phyloP scores from a whole-genome alignment of 352 stramenopile species.

The Phytophthora syringae region DNA sequence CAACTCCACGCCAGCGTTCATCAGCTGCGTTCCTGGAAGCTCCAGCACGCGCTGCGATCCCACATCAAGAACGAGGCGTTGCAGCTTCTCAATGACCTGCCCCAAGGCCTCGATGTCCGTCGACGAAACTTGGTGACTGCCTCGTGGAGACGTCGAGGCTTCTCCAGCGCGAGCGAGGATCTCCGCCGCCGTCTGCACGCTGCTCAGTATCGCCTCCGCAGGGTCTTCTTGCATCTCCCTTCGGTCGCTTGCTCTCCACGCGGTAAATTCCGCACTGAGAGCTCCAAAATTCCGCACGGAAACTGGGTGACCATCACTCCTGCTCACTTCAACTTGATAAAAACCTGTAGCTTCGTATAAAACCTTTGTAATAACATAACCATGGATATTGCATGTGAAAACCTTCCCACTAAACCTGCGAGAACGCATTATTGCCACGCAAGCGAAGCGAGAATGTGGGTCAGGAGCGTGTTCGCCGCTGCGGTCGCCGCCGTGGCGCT shows the following conservation, averaged over 20 bases:
- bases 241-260: constrained; percentile 7
- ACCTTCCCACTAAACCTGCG: neutral
- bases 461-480: constrained; percentile 21
- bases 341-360: constrained; percentile 7
- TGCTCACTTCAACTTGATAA: constrained; percentile 16
- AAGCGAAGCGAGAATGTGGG: constrained; percentile 24
- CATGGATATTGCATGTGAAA: neutral
- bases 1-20: constrained; percentile 67
- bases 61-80: constrained; percentile 30
- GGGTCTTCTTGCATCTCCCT: constrained; percentile 22
- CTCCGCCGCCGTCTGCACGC: constrained; percentile 27
- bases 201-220: constrained; percentile 16
- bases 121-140: neutral
- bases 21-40: constrained; percentile 42
- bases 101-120: constrained; percentile 9
- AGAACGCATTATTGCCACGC: constrained; percentile 19
- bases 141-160: neutral
- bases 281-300: neutral
- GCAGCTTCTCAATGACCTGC: constrained; percentile 39
- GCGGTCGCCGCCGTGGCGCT: constrained; percentile 30
- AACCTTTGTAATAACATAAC: neutral
- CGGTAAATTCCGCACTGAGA: constrained; percentile 26
- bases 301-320: constrained; percentile 36
- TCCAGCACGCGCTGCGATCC: constrained; percentile 35
- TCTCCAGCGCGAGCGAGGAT: constrained; percentile 18